Evolutionary conservation across 371 early-diverging fungal species (phyloP).

Genomic region (Neoconidiobolus thromboides): DNA sequence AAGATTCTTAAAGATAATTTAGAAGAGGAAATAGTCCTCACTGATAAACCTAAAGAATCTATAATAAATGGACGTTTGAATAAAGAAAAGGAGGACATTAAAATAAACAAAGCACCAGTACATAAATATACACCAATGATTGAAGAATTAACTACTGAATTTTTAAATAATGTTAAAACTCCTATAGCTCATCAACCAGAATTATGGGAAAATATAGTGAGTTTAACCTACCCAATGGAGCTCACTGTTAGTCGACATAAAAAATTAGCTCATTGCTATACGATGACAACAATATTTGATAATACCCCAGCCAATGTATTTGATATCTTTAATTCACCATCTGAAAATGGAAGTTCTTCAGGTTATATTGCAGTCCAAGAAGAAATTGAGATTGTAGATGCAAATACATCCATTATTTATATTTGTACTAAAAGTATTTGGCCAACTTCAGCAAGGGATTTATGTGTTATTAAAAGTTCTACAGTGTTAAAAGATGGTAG

Average conservation of each 20-base stretch:
- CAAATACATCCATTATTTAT: constrained; percentile 1
- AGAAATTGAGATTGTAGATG: constrained; percentile 2
- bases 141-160: no score
- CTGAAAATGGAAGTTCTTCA: background rate
- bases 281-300: background rate
- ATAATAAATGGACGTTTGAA: no score
- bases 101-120: no score
- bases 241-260: background rate
- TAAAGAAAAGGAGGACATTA: no score
- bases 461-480: background rate
- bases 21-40: no score
- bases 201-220: background rate
- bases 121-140: no score
- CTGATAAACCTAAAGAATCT: no score
- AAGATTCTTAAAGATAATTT: no score
- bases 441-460: constrained; percentile 5
- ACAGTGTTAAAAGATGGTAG: background rate
- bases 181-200: no score
- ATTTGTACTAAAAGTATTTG: background rate
- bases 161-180: no score
- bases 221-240: background rate
- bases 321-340: background rate
- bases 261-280: background rate
- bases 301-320: background rate
- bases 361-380: background rate